Percentiles rank a stretch among this genome's conserved stretches.
Conservation (phyloP, 805 yeast genomes). For the Pichia nakasei region DNA sequence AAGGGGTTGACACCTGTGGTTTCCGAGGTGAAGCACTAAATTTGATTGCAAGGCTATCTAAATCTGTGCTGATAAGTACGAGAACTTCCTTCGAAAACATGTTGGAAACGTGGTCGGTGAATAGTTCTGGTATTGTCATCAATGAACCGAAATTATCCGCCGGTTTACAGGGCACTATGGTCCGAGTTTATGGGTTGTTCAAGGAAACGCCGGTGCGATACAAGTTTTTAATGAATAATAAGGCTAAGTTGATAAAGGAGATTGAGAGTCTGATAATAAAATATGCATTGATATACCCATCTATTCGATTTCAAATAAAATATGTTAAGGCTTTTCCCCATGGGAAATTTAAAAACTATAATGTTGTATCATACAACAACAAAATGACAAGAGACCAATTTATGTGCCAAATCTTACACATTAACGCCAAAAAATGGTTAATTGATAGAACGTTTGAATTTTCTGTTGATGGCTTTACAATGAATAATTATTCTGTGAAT, state of each 20-base stretch:
- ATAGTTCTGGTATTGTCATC: constrained; percentile 20
- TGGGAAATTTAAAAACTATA: constrained; percentile 10
- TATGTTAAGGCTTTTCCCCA: constrained; percentile 14
- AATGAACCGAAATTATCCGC: constrained; percentile 18
- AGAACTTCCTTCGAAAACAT: constrained; percentile 23
- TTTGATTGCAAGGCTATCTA: constrained; percentile 27
- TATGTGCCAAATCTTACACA: constrained; percentile 13
- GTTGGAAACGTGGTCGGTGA: constrained; percentile 31
- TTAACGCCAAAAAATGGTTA: constrained; percentile 13
- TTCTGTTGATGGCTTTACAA: neutral
- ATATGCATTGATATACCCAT: constrained; percentile 25
- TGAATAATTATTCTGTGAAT: constrained; percentile 1
- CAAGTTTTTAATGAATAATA: constrained; percentile 22
- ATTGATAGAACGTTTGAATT: constrained; percentile 11
- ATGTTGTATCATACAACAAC: constrained; percentile 8
- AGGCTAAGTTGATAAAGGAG: constrained; percentile 18
- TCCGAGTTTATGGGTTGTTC: constrained; percentile 27
- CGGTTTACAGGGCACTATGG: constrained; percentile 29
- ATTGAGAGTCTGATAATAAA: constrained; percentile 20
- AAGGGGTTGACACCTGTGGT: constrained; percentile 30
- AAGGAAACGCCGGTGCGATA: constrained; percentile 27
- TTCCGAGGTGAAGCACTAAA: constrained; percentile 44
- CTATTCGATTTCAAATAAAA: constrained; percentile 26
- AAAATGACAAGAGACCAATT: constrained; percentile 8
- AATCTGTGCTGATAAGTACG: constrained; percentile 25